Conservation (phyloP, 345 rosid genomes). For the Chamaenerion angustifolium region DNA sequence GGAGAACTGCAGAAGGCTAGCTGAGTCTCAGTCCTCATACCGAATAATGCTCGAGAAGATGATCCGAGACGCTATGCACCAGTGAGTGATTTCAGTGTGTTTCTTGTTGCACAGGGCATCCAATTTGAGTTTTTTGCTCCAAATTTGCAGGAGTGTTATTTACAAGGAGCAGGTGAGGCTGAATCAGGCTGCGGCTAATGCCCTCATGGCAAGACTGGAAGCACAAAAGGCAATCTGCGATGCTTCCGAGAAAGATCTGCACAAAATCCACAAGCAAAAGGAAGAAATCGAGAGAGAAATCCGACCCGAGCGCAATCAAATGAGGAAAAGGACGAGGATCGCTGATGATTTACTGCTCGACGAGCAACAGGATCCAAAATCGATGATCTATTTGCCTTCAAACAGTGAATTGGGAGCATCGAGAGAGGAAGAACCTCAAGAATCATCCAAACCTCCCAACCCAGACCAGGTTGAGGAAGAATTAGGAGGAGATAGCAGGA, state of each 20-base stretch:
- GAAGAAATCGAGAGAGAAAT: constrained; percentile 68
- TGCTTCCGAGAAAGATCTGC: constrained; percentile 77
- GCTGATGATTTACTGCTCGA: constrained; percentile 36
- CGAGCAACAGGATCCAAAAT: constrained; percentile 16
- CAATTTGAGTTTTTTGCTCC: background rate
- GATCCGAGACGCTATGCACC: constrained; percentile 99
- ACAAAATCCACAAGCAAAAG: constrained; percentile 65
- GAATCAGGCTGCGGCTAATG: constrained; percentile 72
- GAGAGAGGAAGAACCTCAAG: constrained; percentile 67
- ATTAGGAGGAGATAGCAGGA: constrained; percentile 64
- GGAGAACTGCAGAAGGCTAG: constrained; percentile 83
- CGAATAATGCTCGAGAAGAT: constrained; percentile 75
- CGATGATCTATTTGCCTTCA: constrained; percentile 41
- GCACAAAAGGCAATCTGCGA: constrained; percentile 89
- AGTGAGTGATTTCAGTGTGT: constrained; percentile 32
- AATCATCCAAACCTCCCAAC: constrained; percentile 20
- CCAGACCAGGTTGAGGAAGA: constrained; percentile 35
- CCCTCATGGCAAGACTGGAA: constrained; percentile 83
- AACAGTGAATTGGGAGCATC: constrained; percentile 60
- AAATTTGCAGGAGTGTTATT: constrained; percentile 59
- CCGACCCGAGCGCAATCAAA: constrained; percentile 62
- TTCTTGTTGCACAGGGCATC: no score
- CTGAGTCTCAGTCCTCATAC: constrained; percentile 90
- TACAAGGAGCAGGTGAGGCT: constrained; percentile 88
- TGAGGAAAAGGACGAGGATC: constrained; percentile 66